Evolutionary conservation across 164 flowering plant genomes (phyloP).

Genomic region (Liriodendron chinense): DNA sequence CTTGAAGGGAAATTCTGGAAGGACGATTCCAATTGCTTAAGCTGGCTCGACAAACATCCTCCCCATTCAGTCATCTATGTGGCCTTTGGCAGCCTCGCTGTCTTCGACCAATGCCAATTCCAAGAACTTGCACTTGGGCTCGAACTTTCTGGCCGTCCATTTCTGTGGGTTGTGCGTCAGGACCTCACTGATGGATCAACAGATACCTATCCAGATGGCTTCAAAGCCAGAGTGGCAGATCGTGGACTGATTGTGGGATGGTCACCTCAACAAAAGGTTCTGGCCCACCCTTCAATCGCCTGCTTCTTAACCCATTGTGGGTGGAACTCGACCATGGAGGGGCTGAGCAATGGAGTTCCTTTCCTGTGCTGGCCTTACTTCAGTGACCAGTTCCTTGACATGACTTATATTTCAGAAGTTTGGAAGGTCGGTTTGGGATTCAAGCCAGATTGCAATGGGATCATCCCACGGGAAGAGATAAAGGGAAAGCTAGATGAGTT

Average conservation of each 20-base stretch:
- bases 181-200: not conserved
- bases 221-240: not conserved
- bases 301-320: slow-evolving; percentile 18
- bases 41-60: slow-evolving; percentile 12
- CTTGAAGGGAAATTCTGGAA: not conserved
- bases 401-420: not conserved
- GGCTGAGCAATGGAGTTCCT: slow-evolving; percentile 19
- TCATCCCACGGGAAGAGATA: slow-evolving; percentile 2
- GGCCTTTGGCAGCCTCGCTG: slow-evolving; percentile 14
- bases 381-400: slow-evolving; percentile 15
- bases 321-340: slow-evolving; percentile 19
- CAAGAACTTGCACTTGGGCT: slow-evolving; percentile 10
- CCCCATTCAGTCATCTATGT: slow-evolving; percentile 15
- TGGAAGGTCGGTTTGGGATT: slow-evolving; percentile 12
- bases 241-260: slow-evolving; percentile 4
- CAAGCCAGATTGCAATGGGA: slow-evolving; percentile 14
- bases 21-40: slow-evolving; percentile 11
- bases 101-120: slow-evolving; percentile 3
- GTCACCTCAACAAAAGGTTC: slow-evolving; percentile 13
- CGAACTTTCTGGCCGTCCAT: slow-evolving; percentile 4
- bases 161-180: slow-evolving; percentile 12
- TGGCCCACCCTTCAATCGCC: slow-evolving; percentile 13
- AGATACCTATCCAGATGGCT: slow-evolving; percentile 3
- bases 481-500: slow-evolving; percentile 4
- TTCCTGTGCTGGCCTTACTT: slow-evolving; percentile 20